Conservation (phyloP, 345 rosid genomes). For the Nephelium lappaceum region DNA sequence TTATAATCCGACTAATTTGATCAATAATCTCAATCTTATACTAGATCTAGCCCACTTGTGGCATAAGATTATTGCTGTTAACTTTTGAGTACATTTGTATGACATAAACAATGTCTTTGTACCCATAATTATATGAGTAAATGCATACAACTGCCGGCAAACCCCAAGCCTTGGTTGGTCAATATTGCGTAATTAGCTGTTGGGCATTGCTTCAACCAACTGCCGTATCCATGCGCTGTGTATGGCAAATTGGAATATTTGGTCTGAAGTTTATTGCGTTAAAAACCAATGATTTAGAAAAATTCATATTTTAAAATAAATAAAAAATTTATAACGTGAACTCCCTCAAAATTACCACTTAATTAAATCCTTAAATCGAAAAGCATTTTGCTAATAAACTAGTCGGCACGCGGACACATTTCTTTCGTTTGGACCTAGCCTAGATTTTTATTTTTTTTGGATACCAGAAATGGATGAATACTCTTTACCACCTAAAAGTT, state of each 20-base stretch:
- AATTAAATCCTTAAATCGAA: background rate
- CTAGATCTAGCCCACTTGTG: background rate
- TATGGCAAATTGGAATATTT: background rate
- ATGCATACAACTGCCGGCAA: background rate
- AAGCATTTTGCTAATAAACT: background rate
- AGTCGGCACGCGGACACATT: no score
- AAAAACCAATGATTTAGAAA: background rate
- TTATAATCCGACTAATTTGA: background rate
- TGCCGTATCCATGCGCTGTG: background rate
- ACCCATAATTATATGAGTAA: background rate
- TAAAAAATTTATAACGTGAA: background rate
- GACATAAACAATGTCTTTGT: background rate
- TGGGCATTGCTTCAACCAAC: background rate
- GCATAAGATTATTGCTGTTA: background rate
- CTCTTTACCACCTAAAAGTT: no score
- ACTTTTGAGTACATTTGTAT: background rate
- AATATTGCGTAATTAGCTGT: background rate
- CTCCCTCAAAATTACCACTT: background rate
- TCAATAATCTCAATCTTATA: background rate
- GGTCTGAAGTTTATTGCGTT: background rate
- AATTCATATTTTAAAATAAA: background rate
- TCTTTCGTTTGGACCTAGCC: no score
- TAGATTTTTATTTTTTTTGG: no score
- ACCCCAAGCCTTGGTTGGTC: background rate
- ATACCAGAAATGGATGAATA: no score